A percentile compares a stretch with the other conserved stretches of the same genome.
Evolutionary conservation across 2,329 filamentous ascomycete genomes (phyloP).

Genomic region (Diaporthe caulivora): DNA sequence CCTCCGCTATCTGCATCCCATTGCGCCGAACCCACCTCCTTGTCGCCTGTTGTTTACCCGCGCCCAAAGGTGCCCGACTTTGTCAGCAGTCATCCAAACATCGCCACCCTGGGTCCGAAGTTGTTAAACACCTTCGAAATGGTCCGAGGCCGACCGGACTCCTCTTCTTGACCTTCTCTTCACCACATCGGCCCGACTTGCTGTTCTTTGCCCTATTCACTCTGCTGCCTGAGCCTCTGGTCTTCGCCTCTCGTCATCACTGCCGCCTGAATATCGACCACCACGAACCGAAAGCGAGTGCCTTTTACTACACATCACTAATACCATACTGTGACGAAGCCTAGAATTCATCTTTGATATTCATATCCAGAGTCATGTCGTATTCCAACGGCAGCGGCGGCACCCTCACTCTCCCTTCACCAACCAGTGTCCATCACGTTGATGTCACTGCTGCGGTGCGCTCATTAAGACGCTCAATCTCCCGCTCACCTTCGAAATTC

Average conservation of each 20-base stretch:
- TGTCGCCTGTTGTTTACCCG: slow-evolving; percentile 5
- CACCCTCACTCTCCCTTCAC: slow-evolving; percentile 88
- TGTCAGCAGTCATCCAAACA: slow-evolving; percentile 33
- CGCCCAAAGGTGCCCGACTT: background rate
- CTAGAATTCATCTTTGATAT: slow-evolving; percentile 7
- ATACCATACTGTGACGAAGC: slow-evolving; percentile 1
- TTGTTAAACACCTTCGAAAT: slow-evolving; percentile 33
- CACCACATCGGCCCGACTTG: background rate
- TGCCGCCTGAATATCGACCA: slow-evolving; percentile 17
- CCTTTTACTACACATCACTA: background rate
- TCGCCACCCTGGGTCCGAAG: slow-evolving; percentile 21
- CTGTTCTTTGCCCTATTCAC: background rate
- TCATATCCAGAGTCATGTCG: slow-evolving; percentile 59
- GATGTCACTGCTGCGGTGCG: slow-evolving; percentile 83
- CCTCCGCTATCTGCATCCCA: slow-evolving; percentile 24
- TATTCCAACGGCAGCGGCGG: slow-evolving; percentile 75
- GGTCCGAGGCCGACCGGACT: slow-evolving; percentile 29
- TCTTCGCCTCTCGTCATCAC: background rate
- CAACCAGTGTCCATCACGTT: slow-evolving; percentile 84
- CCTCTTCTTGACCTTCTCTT: slow-evolving; percentile 8
- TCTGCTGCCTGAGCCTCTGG: slow-evolving; percentile 27
- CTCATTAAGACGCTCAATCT: slow-evolving; percentile 87
- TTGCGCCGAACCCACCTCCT: background rate
- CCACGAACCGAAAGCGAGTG: background rate
- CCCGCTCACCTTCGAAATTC: slow-evolving; percentile 94